Base-by-base conservation (phyloP, 1,284 basidiomycete genomes). In the Puccinia horiana region DNA sequence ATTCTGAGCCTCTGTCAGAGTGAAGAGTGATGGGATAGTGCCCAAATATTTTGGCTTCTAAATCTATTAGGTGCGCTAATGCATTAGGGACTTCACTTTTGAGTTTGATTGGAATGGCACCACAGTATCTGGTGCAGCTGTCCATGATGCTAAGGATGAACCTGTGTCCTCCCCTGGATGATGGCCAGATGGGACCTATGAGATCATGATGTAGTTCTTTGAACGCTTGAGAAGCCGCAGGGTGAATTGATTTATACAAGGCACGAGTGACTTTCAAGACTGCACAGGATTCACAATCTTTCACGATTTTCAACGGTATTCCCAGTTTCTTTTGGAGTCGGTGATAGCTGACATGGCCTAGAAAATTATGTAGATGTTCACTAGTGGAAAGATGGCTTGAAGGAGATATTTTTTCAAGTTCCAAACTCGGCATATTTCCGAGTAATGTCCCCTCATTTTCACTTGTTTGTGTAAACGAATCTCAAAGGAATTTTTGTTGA, bases 261-360 rank as follows among this genome's bases (percentile, higher is more conserved):
- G 20, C 67, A 29, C 23, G 11, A 16, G 67, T 70, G 26, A 70
- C 26, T 44, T 70, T 70, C 0, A 23, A 42, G 3, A 70, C n/a
- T 42, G 67, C 67, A 29, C 67, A 70, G 2, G 67, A 20, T 14
- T 42, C 40, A 32, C 67, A 70, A 9, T 14, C 8, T 35, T 6
- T 9, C 14, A 23, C 23, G 26, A n/a, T 23, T 6, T 26, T 44
- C 11, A 70, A 8, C 6, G 40, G 67, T 0, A 70, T 70, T 42
- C 67, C 67, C 5, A 70, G 40, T 49, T 42, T 70, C 8, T 70
- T 40, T 29, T 40, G 4, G 12, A 70, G n/a, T 44, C 40, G 8
- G 2, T 47, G 67, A 26, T 70, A 70, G 23, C 67, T 70, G 4
- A 70, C 67, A 47, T 70, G 67, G 3, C 67, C 67, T 11, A 70